Evolutionary conservation across 768 basidiomycete species (phyloP), one percentile per base, ranked within the genome.

Genomic region (Gymnopilus dilepis): DNA sequence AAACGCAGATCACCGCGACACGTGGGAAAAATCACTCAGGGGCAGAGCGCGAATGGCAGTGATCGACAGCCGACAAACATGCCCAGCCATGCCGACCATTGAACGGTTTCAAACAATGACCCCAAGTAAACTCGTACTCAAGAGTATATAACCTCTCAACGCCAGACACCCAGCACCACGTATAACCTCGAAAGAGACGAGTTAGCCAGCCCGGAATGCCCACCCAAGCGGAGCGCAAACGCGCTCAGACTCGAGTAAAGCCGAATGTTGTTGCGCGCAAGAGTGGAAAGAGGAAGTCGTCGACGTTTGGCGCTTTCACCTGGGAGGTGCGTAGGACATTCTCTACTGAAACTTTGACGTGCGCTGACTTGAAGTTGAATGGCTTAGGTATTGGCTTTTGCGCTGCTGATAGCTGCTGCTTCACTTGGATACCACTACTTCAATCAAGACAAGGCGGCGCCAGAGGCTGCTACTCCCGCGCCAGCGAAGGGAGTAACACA

Each of bases 291-390:
- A 28, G 21, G 13, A 47, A 22, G 26, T 19, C 31, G n/a, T n/a
- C n/a, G n/a, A n/a, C n/a, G n/a, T n/a, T n/a, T n/a, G 9, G 26
- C 22, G 24, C 24, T 22, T 22, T 50, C 22, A 50, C 28, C 9
- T 54, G 52, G 52, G 38, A 54, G 34, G 52, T 54, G 21, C 52
- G 52, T n/a, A n/a, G n/a, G n/a, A n/a, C n/a, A n/a, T n/a, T n/a
- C n/a, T n/a, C n/a, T n/a, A n/a, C n/a, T n/a, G n/a, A n/a, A 26
- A 26, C 15, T 5, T n/a, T 3, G 13, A 11, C n/a, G 15, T n/a
- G 48, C 48, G 4, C 15, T 40, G 7, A 24, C 15, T 17, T 50
- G 21, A 26, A 13, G 9, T 4, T 5, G 34, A 8, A 37, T 11
- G 17, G 22, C 26, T 30, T 22, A 62, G 61, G 9, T 38, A 13